phyloP scores from a whole-genome alignment of 2,329 filamentous ascomycete genomes.

The Ascochyta pisi region DNA sequence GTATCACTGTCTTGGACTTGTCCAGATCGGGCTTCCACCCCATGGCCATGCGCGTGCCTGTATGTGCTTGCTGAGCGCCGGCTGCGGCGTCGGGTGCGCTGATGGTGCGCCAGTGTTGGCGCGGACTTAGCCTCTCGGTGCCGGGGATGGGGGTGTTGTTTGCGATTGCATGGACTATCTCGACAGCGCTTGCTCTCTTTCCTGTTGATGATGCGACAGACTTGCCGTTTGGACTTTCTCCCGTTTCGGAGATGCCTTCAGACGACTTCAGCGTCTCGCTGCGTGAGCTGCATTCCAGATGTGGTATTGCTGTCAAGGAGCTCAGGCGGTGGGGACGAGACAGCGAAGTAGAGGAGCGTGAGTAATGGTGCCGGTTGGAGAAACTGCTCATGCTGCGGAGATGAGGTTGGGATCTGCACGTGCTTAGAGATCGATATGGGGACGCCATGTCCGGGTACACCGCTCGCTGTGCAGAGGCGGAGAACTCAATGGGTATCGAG shows the following conservation, averaged over 20 bases:
- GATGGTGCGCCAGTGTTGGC: conserved; percentile 21
- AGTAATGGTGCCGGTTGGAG: conserved; percentile 30
- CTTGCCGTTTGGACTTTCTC: conserved; percentile 7
- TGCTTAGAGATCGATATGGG: conserved; percentile 18
- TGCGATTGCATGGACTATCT: conserved; percentile 35
- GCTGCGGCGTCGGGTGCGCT: conserved; percentile 20
- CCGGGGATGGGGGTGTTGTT: conserved; percentile 30
- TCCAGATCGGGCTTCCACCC: conserved; percentile 24
- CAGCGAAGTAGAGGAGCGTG: conserved; percentile 38
- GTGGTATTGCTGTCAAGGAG: conserved; percentile 27
- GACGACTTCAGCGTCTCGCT: conserved; percentile 22
- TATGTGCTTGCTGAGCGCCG: not conserved
- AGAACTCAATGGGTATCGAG: conserved; percentile 36
- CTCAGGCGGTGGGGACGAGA: conserved; percentile 42
- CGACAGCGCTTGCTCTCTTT: conserved; percentile 19
- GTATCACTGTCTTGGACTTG: not conserved
- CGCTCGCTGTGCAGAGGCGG: conserved; percentile 44
- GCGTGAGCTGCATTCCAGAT: conserved; percentile 29
- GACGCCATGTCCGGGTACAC: conserved; percentile 36
- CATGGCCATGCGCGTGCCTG: conserved; percentile 17
- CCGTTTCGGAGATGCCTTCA: conserved; percentile 2
- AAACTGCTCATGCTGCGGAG: conserved; percentile 24
- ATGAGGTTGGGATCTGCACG: conserved; percentile 32
- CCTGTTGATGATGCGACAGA: conserved; percentile 19
- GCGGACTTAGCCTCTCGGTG: not conserved